Conservation (phyloP, 1,284 basidiomycete genomes). For the Lentinula novae-zelandiae region DNA sequence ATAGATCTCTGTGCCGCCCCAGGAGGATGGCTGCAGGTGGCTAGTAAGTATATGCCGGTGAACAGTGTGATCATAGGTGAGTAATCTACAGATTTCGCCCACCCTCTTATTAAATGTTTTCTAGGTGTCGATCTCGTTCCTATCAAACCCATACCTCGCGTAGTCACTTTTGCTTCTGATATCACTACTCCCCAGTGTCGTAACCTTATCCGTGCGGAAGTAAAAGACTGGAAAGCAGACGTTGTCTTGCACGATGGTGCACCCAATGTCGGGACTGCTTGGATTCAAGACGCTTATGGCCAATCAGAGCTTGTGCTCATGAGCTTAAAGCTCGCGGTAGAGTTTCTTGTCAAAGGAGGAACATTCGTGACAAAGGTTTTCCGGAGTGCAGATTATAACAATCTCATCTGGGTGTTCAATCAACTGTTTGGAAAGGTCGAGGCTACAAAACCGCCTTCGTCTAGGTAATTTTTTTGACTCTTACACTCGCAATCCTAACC, state of each 20-base stretch:
- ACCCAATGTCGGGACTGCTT: slow-evolving; percentile 98
- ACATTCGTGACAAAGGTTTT: slow-evolving; percentile 99
- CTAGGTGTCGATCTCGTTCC: slow-evolving; percentile 92
- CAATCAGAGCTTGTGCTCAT: slow-evolving; percentile 97
- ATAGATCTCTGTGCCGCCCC: slow-evolving; percentile 99
- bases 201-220: slow-evolving; percentile 79
- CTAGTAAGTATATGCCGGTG: slow-evolving; percentile 96
- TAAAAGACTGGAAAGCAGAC: slow-evolving; percentile 99
- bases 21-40: slow-evolving; percentile 99
- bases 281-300: slow-evolving; percentile 98
- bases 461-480: slow-evolving; percentile 58
- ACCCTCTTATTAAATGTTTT: slow-evolving; percentile 11
- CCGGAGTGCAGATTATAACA: slow-evolving; percentile 98
- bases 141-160: slow-evolving; percentile 94
- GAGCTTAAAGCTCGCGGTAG: slow-evolving; percentile 94
- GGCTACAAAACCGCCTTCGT: slow-evolving; percentile 98
- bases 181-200: slow-evolving; percentile 95
- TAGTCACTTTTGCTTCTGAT: slow-evolving; percentile 91
- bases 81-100: slow-evolving; percentile 23
- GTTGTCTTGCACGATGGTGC: slow-evolving; percentile 99
- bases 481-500: not conserved
- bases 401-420: slow-evolving; percentile 97
- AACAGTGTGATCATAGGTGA: slow-evolving; percentile 93
- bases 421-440: slow-evolving; percentile 97
- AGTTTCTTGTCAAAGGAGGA: slow-evolving; percentile 92